phyloP scores from a whole-genome alignment of 495 filamentous ascomycete genomes.

The Pseudevernia furfuracea region DNA sequence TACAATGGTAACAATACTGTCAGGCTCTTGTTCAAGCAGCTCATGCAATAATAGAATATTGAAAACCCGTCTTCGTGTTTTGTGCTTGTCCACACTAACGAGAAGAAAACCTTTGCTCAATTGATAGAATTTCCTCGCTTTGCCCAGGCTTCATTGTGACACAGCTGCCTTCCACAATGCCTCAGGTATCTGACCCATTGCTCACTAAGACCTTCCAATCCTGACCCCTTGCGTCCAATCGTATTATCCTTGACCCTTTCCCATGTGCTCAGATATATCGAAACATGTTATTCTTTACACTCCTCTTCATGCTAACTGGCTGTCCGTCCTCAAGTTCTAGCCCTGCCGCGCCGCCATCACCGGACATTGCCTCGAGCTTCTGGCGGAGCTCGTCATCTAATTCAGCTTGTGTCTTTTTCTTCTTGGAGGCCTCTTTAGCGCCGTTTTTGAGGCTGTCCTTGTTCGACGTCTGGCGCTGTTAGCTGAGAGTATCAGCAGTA shows the following conservation, averaged over 20 bases:
- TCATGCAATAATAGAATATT: background rate
- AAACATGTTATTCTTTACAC: constrained; percentile 76
- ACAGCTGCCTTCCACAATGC: background rate
- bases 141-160: background rate
- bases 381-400: constrained; percentile 59
- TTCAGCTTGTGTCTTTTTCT: constrained; percentile 47
- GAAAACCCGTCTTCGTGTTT: background rate
- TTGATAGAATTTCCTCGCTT: background rate
- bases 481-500: background rate
- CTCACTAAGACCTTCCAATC: background rate
- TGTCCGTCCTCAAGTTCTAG: constrained; percentile 73
- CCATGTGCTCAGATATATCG: constrained; percentile 44
- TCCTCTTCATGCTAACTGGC: constrained; percentile 67
- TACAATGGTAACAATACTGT: background rate
- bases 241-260: too few relatives aligned
- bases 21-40: background rate
- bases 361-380: constrained; percentile 61
- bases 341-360: constrained; percentile 70
- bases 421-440: constrained; percentile 12
- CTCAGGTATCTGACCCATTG: background rate
- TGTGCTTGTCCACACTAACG: background rate
- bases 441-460: background rate
- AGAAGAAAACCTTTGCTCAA: background rate
- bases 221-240: background rate
- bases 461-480: background rate